A percentile compares a stretch with the other conserved stretches of the same genome.
phyloP scores from a whole-genome alignment of 2,329 filamentous ascomycete species.

The Didymella arachidicola region DNA sequence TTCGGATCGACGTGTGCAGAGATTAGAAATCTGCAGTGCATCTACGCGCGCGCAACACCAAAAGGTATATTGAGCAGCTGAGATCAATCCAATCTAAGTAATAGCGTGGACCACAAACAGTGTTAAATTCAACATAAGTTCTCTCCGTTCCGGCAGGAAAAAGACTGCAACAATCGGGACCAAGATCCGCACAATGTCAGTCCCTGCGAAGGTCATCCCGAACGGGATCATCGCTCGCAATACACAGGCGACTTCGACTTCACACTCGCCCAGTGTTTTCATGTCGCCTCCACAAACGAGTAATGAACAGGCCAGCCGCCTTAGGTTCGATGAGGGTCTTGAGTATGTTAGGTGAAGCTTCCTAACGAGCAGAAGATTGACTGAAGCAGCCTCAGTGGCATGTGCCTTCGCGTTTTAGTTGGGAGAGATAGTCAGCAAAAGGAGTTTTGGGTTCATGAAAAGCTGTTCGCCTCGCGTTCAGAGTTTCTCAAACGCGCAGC shows the following conservation, averaged over 20 bases:
- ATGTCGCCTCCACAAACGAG: not conserved
- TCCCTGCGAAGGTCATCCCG: not conserved
- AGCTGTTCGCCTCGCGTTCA: not conserved
- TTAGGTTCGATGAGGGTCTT: not conserved
- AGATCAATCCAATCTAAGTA: not conserved
- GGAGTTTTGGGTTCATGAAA: conserved; percentile 1
- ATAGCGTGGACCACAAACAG: not conserved
- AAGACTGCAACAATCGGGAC: not conserved
- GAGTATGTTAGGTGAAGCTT: not conserved
- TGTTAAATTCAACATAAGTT: not conserved
- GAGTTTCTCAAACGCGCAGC: conserved; percentile 1
- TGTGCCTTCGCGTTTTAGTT: not conserved
- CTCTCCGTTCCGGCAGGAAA: not conserved
- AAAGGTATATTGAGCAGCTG: not conserved
- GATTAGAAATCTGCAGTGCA: not conserved
- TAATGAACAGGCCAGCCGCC: not conserved
- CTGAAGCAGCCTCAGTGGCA: not conserved
- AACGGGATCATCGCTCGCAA: too few relatives aligned
- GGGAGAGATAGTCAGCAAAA: not conserved
- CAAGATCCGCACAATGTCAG: not conserved
- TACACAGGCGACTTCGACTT: not conserved
- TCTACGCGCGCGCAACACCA: conserved; percentile 4
- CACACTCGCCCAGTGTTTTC: not conserved
- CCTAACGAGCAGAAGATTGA: not conserved
- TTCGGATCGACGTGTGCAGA: too few relatives aligned